Evolutionary conservation across 164 flowering plant genomes (phyloP), one percentile per base, ranked within the genome.

Genomic region (Nymphaea colorata): DNA sequence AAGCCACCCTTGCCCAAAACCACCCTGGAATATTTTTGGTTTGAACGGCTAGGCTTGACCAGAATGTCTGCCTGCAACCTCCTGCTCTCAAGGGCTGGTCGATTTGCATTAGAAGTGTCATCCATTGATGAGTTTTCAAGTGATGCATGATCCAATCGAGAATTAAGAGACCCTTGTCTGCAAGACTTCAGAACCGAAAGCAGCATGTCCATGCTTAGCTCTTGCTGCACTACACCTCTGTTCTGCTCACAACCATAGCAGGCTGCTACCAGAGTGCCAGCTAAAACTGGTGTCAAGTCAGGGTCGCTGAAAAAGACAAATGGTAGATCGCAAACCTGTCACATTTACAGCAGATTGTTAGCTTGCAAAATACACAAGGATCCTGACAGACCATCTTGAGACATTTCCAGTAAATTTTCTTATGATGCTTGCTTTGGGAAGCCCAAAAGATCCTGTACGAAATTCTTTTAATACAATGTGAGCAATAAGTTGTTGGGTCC

Each of bases 231-330:
- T 57, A 90, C 86, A 18, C 70, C 84, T 75, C 81, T 89, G 72
- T 89, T 93, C 84, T 90, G 98, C 71, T 85, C 93, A 74, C 89
- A 85, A 8, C 92, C 92, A 76, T 78, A 93, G 70, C 95, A 88
- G 62, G 91, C 87, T 67, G 96, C 90, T 53, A 93, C 89, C 6
- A 93, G 79, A 4, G 95, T 86, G 68, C 93, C 86, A 36, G 87
- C 95, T 75, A 93, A 80, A 44, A 83, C 73, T 59, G 98, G 96
- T 87, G 87, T 87, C 82, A 90, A 73, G 68, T 86, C 89, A 6
- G 95, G 90, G 69, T 90, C 91, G 47, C 98, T 93, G 80, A 93
- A 93, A 85, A 93, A 93, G 67, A 79, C 87, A 57, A 93, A 90
- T 3, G 98, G 98, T 67, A 90, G 84, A 83, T 93, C 98, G 68